Evolutionary conservation across 495 filamentous ascomycete species (phyloP), one percentile per base, ranked within the genome.

Genomic region (Evansstolkia leycettana): DNA sequence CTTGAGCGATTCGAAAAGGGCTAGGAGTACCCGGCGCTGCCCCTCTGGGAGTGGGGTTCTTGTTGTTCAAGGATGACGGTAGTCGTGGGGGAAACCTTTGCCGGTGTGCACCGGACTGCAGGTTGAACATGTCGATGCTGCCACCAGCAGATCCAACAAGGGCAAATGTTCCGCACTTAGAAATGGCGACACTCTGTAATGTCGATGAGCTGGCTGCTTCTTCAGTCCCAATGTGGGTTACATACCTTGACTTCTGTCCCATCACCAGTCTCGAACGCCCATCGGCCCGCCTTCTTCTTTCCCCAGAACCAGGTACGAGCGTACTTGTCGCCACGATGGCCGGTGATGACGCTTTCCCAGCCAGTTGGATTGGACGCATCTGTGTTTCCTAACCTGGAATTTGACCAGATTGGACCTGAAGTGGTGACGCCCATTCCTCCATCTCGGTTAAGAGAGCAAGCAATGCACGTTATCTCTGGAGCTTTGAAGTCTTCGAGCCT

Each of bases 281-380:
- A 99, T 36, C 90, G 73, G 13, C 90, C 90, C 27, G 88, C 86
- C 43, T 80, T 76, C 49, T 88, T 94, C 41, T 84, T 76, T 11
- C 88, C 88, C 84, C 93, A 94, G 61, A 95, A 95, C 90, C 90
- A 99, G 15, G 88, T 94, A 27, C 90, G 70, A 25, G 84, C 90
- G 46, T 69, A 82, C 31, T 78, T 75, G 44, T 95, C 89, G 12
- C 80, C 75, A 42, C 75, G 73, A 55, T 99, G 90, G n/a, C 84
- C 88, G 8, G 90, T 99, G 1, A 99, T 71, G 11, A 99, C 75
- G 48, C 87, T 94, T 52, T 96, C 92, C 89, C 90, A 96, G 10
- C 90, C 90, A 2, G 86, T 90, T 47, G 72, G 73, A 28, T 72
- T 75, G 33, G 75, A 82, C 33, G 71, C 62, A 37, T 72, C 67